These are phyloP conservation scores for Evernia prunastri DNA, from an alignment of 495 filamentous ascomycete species.

Conservation along the genomic window DNA sequence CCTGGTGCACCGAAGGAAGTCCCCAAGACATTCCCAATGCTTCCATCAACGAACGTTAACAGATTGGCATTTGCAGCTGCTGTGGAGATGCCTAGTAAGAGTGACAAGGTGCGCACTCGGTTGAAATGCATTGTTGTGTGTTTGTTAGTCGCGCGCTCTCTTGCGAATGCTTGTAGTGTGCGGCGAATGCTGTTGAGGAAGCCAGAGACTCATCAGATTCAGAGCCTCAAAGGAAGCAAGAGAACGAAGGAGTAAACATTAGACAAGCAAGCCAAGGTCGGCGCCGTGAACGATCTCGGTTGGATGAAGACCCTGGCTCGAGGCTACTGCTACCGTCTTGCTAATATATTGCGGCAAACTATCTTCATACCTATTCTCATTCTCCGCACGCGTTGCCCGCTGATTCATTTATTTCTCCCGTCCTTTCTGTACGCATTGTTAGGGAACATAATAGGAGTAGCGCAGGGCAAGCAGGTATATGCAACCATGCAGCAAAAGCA, in stretches of 20 bases:
- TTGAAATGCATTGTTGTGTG: neutral
- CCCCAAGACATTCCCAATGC: neutral
- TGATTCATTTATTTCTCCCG: too few relatives aligned
- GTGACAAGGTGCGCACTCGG: neutral
- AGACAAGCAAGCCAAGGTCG: neutral
- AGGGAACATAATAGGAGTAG: too few relatives aligned
- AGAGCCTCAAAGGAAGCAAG: neutral
- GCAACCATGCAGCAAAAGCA: neutral
- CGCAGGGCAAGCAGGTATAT: neutral
- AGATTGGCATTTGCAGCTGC: neutral
- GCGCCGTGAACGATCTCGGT: neutral
- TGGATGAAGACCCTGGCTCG: neutral
- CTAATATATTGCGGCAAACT: neutral
- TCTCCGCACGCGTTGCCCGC: too few relatives aligned
- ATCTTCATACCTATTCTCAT: too few relatives aligned
- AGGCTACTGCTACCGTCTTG: neutral
- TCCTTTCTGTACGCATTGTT: too few relatives aligned
- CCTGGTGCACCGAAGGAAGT: slow-evolving; percentile 15
- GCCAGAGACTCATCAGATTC: neutral
- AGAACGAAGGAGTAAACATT: too few relatives aligned
- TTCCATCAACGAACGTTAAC: neutral
- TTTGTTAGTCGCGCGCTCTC: neutral
- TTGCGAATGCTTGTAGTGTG: neutral
- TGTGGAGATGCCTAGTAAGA: neutral
- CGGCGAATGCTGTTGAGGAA: neutral